A percentile compares a stretch with the other conserved stretches of the same genome.
Evolutionary conservation across 2,329 filamentous ascomycete species (phyloP).

Genomic region (Exophiala aquamarina): DNA sequence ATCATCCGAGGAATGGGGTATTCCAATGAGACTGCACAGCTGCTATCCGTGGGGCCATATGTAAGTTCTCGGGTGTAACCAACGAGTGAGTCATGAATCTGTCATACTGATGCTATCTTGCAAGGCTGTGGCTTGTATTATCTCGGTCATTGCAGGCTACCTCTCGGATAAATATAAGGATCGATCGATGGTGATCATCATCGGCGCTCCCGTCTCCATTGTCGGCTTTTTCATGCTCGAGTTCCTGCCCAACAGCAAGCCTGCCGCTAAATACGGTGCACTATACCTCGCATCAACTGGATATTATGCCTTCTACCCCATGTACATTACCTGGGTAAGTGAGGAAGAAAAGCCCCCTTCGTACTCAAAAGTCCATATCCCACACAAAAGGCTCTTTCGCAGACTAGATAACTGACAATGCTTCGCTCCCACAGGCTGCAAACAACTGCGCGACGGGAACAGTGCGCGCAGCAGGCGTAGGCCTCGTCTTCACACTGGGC

Average conservation of each 20-base stretch:
- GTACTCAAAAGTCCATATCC: no score
- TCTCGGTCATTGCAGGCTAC: background rate
- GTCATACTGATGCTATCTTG: no score
- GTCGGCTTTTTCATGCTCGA: slow-evolving; percentile 5
- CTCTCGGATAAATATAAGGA: background rate
- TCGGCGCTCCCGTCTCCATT: background rate
- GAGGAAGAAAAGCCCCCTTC: no score
- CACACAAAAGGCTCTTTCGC: no score
- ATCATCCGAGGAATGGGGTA: slow-evolving; percentile 67
- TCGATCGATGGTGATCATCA: slow-evolving; percentile 2
- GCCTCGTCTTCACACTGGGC: background rate
- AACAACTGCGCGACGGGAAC: slow-evolving; percentile 1
- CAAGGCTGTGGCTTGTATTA: background rate
- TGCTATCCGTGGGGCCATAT: slow-evolving; percentile 74
- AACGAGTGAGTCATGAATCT: no score
- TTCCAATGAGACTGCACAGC: slow-evolving; percentile 62
- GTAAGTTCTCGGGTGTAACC: no score
- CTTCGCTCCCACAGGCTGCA: background rate
- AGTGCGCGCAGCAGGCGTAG: background rate
- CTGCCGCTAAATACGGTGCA: background rate
- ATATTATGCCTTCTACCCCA: background rate
- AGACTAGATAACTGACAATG: no score
- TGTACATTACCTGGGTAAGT: slow-evolving; percentile 1
- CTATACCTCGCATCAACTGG: background rate
- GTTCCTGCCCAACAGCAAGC: background rate